These are phyloP conservation scores for Penicillium dipodomyicola DNA, from an alignment of 495 filamentous ascomycete species.

Conservation along the genomic window DNA sequence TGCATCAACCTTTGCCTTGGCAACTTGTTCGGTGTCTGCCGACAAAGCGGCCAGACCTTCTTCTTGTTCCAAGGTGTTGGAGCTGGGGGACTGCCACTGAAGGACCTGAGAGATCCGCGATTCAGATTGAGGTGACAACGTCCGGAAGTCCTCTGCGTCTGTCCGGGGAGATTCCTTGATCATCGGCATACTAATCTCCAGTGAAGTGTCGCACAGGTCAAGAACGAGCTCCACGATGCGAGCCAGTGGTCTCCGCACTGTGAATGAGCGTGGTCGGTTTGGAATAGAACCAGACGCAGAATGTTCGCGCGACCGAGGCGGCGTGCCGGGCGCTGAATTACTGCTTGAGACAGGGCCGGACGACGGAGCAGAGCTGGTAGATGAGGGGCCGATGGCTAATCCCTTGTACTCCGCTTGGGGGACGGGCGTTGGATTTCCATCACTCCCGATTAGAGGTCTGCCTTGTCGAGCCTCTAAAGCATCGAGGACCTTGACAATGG, in stretches of 20 bases:
- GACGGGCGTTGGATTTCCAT: conserved; percentile 45
- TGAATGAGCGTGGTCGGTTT: conserved; percentile 75
- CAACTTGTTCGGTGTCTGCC: conserved; percentile 78
- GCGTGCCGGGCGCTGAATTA: conserved; percentile 67
- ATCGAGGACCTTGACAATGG: conserved; percentile 95
- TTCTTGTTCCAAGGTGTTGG: conserved; percentile 90
- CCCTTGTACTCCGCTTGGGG: conserved; percentile 87
- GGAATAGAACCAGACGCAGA: conserved; percentile 72
- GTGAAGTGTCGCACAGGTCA: conserved; percentile 90
- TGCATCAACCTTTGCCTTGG: conserved; percentile 86
- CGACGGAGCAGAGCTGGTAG: conserved; percentile 47
- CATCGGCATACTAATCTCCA: conserved; percentile 90
- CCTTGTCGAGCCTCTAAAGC: conserved; percentile 80
- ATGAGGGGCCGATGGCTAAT: conserved; percentile 74
- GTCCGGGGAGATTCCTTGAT: conserved; percentile 72
- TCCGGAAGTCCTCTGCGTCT: conserved; percentile 72
- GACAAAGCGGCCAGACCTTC: conserved; percentile 85
- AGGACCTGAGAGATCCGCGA: conserved; percentile 87
- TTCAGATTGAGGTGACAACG: conserved; percentile 92
- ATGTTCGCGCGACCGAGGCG: conserved; percentile 74
- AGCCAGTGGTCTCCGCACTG: conserved; percentile 80
- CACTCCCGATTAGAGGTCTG: conserved; percentile 58
- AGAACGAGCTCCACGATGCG: conserved; percentile 92
- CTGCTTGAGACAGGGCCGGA: conserved; percentile 61
- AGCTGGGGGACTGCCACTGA: conserved; percentile 91